Percentiles rank a stretch among this genome's conserved stretches.
Conservation (phyloP, 148 eudicot genomes). For the Rhododendron griersonianum region DNA sequence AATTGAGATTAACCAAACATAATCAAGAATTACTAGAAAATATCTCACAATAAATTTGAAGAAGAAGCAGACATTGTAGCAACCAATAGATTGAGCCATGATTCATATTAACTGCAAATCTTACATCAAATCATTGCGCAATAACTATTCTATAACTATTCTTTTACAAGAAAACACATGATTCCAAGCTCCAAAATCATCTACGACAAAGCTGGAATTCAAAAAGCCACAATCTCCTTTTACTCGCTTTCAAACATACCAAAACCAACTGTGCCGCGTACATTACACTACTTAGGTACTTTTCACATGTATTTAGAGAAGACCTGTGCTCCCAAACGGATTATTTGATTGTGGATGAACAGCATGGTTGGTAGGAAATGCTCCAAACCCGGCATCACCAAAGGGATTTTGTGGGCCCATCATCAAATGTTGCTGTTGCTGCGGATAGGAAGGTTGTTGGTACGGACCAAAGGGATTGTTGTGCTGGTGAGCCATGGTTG, state of each 20-base stretch:
- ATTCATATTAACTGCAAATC: constrained; percentile 16
- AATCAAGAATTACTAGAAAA: not conserved
- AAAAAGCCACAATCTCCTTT: constrained; percentile 13
- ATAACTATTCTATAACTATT: constrained; percentile 4
- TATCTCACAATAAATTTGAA: not conserved
- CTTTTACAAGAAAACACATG: constrained; percentile 4
- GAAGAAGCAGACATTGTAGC: not conserved
- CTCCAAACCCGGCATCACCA: constrained; percentile 44
- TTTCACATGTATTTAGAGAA: constrained; percentile 15
- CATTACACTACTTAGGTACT: constrained; percentile 13
- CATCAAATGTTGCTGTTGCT: constrained; percentile 39
- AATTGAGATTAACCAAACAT: not conserved
- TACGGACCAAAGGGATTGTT: constrained; percentile 65
- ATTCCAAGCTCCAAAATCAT: constrained; percentile 15
- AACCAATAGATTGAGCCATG: constrained; percentile 5
- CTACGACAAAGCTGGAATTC: not conserved
- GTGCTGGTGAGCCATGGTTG: constrained; percentile 45
- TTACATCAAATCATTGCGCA: constrained; percentile 12
- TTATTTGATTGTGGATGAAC: constrained; percentile 35
- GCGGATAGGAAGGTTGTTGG: constrained; percentile 54
- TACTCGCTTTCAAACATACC: constrained; percentile 21
- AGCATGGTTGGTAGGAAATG: constrained; percentile 35
- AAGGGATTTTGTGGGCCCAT: constrained; percentile 44
- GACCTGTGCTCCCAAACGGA: constrained; percentile 53
- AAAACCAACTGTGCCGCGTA: constrained; percentile 20